These are phyloP conservation scores for Sclerotinia borealis DNA, from an alignment of 2,329 filamentous ascomycete species.

Conservation along the genomic window DNA sequence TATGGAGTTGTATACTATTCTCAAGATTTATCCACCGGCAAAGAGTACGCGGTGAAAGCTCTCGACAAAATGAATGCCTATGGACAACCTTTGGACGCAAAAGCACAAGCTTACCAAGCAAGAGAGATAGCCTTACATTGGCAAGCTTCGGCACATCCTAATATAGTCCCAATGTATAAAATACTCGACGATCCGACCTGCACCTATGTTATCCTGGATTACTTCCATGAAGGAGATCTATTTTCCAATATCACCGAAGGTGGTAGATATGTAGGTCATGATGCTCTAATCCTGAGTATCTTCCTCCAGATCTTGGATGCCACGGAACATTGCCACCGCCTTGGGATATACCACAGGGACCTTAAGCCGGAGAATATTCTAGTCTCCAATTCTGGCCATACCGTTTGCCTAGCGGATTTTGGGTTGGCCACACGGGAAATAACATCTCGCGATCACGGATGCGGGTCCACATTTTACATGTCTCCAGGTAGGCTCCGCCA, in stretches of 20 bases:
- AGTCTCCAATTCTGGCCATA: conserved; percentile 80
- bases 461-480: conserved; percentile 99
- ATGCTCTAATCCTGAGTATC: conserved; percentile 75
- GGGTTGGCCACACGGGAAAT: conserved; percentile 83
- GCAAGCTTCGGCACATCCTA: conserved; percentile 78
- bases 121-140: conserved; percentile 91
- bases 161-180: conserved; percentile 89
- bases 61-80: conserved; percentile 81
- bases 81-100: conserved; percentile 66
- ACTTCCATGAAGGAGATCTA: conserved; percentile 91
- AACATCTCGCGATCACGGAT: conserved; percentile 89
- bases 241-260: conserved; percentile 97
- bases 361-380: conserved; percentile 98
- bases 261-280: conserved; percentile 88
- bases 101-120: conserved; percentile 85
- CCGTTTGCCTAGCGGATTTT: conserved; percentile 95
- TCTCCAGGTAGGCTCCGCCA: conserved; percentile 73
- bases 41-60: conserved; percentile 91
- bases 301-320: conserved; percentile 97
- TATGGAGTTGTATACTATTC: conserved; percentile 96
- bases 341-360: conserved; percentile 95
- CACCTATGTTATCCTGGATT: conserved; percentile 94
- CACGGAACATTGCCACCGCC: conserved; percentile 86
- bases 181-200: conserved; percentile 89
- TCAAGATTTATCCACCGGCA: conserved; percentile 64